Base-by-base conservation (phyloP, 768 basidiomycete species). In the Kwoniella heveanensis region DNA sequence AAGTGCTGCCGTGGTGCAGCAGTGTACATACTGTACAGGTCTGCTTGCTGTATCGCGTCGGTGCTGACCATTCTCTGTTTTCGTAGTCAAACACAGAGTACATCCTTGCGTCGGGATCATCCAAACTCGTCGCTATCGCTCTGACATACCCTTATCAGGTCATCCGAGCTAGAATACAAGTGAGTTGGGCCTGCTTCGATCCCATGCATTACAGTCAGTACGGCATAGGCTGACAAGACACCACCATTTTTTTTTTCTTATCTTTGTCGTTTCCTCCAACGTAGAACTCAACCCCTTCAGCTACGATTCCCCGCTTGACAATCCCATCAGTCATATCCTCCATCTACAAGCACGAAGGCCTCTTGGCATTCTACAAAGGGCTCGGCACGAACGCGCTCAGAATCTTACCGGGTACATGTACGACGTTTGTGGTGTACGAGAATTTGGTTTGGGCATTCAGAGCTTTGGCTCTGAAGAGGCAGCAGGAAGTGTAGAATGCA, bases 121-220 rank as follows among this genome's bases (percentile, higher is more conserved):
- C 92, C 69, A 98, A 98, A 80, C 81, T 96, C 5, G 84, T 85
- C 22, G 92, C 96, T 0, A 85, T 98, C 46, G 81, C 86, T 5
- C 69, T 87, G 22, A 99, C 96, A 32, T 99, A 99, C 79, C 96
- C 96, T 8, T 98, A 98, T 79, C 96, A 99, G 82, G 96, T 99
- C 48, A 84, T 99, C 46, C 87, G 95, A 57, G 93, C 95, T 1
- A 86, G 94, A 54, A 86, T 98, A 77, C 95, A 98, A 81, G 94
- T 92, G 60, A 32, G 84, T 46, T n/a, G n/a, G n/a, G n/a, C n/a
- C n/a, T n/a, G n/a, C n/a, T n/a, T n/a, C n/a, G n/a, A n/a, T n/a
- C n/a, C n/a, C n/a, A n/a, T n/a, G n/a, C n/a, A n/a, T n/a, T n/a
- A n/a, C n/a, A n/a, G n/a, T n/a, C n/a, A n/a, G n/a, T n/a, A n/a